phyloP scores from a whole-genome alignment of 805 yeast species.

The Ogataea henricii region DNA sequence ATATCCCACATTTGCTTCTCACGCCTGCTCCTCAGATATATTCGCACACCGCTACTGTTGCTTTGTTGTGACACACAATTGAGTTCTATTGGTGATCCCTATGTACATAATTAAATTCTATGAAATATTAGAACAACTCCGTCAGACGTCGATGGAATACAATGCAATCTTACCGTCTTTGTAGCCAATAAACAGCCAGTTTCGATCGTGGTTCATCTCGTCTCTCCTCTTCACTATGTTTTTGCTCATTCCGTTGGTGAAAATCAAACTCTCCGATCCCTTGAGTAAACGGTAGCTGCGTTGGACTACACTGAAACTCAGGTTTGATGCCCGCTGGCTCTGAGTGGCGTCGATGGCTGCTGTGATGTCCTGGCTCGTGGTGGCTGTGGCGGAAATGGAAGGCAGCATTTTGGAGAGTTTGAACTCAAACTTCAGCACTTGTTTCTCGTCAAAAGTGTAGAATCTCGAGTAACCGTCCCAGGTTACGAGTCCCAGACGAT shows the following conservation, averaged over 20 bases:
- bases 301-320: conserved; percentile 28
- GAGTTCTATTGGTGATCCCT: too few relatives aligned
- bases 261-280: conserved; percentile 11
- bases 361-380: conserved; percentile 10
- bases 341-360: conserved; percentile 18
- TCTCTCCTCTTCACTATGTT: conserved; percentile 34
- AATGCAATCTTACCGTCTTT: conserved; percentile 36
- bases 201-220: conserved; percentile 24
- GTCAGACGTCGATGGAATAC: conserved; percentile 16
- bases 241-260: conserved; percentile 36
- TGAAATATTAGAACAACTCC: conserved; percentile 5
- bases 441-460: conserved; percentile 27
- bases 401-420: conserved; percentile 32
- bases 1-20: too few relatives aligned
- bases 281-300: conserved; percentile 16
- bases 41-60: too few relatives aligned
- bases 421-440: conserved; percentile 22
- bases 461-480: conserved; percentile 55
- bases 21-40: too few relatives aligned
- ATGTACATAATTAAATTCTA: background rate
- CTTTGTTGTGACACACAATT: too few relatives aligned
- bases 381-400: conserved; percentile 22
- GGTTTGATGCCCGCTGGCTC: conserved; percentile 23
- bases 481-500: conserved; percentile 40
- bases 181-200: conserved; percentile 35